Percentiles rank a stretch among this genome's conserved stretches.
Conservation (phyloP, 2,329 filamentous ascomycete genomes). For the Rhynchosporium agropyri region DNA sequence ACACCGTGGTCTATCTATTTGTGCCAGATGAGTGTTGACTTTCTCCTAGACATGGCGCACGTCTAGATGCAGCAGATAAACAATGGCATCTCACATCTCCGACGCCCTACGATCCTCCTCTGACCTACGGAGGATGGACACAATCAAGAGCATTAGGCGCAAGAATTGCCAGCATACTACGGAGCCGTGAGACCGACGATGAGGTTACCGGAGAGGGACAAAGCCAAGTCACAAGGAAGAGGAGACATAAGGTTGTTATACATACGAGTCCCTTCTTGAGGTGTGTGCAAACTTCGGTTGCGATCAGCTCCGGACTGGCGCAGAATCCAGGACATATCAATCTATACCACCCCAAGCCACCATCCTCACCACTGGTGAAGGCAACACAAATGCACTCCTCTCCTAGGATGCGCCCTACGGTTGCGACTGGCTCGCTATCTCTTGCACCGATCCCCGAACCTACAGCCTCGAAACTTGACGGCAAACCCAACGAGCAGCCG, state of each 20-base stretch:
- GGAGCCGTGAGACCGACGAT: constrained; percentile 51
- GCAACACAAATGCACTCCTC: constrained; percentile 37
- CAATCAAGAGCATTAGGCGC: constrained; percentile 81
- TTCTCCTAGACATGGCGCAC: constrained; percentile 75
- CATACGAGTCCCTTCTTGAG: constrained; percentile 93
- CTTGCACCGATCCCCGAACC: constrained; percentile 39
- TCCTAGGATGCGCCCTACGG: constrained; percentile 37
- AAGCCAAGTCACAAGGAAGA: constrained; percentile 47
- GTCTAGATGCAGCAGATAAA: constrained; percentile 92
- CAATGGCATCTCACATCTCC: constrained; percentile 93
- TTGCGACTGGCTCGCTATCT: constrained; percentile 36
- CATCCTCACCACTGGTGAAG: constrained; percentile 35
- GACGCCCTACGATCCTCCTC: constrained; percentile 90
- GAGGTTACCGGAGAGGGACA: constrained; percentile 29
- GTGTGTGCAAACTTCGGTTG: constrained; percentile 90
- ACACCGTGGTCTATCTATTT: not conserved
- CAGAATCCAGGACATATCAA: constrained; percentile 52
- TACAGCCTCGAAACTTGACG: constrained; percentile 23
- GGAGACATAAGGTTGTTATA: constrained; percentile 76
- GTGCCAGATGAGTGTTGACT: constrained; percentile 6
- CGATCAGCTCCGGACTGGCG: constrained; percentile 81
- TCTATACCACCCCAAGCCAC: constrained; percentile 35
- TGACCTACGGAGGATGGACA: constrained; percentile 92
- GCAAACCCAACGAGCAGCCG: constrained; percentile 26
- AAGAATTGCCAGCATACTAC: constrained; percentile 76